Evolutionary conservation across 306 rosid species (phyloP).

Genomic region (Mimosa pudica): DNA sequence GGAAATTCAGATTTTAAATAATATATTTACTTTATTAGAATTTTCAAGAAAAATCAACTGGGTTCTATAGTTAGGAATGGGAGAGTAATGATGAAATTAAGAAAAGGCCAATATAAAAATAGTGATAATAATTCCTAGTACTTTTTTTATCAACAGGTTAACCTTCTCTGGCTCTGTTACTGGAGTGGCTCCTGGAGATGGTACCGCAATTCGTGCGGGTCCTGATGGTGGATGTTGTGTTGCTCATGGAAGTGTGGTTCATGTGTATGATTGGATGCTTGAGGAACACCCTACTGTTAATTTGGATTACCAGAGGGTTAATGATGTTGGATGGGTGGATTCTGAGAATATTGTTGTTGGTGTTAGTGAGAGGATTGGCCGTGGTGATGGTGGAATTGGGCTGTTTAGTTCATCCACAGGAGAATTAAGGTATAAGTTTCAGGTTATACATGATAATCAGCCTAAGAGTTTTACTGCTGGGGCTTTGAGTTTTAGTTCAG

Average conservation of each 20-base stretch:
- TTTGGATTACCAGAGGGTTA: slow-evolving; percentile 79
- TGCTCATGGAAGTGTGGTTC: slow-evolving; percentile 89
- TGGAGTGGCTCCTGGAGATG: slow-evolving; percentile 91
- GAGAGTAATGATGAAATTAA: too few relatives aligned
- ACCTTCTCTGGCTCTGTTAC: slow-evolving; percentile 51
- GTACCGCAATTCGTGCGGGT: slow-evolving; percentile 89
- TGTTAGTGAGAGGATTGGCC: slow-evolving; percentile 73
- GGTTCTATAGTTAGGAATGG: too few relatives aligned
- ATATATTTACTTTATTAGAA: too few relatives aligned
- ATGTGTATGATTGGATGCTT: slow-evolving; percentile 92
- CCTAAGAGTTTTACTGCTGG: slow-evolving; percentile 89
- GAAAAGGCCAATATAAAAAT: too few relatives aligned
- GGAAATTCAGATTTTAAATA: too few relatives aligned
- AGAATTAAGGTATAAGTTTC: slow-evolving; percentile 73
- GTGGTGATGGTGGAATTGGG: slow-evolving; percentile 92
- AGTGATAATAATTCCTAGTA: too few relatives aligned
- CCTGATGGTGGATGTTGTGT: slow-evolving; percentile 95
- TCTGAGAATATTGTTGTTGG: slow-evolving; percentile 61
- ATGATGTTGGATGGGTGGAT: slow-evolving; percentile 88
- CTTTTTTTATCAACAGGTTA: slow-evolving; percentile 19
- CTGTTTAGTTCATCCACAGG: slow-evolving; percentile 68
- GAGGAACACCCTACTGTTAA: slow-evolving; percentile 77
- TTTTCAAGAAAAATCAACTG: too few relatives aligned
- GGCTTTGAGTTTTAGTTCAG: slow-evolving; percentile 78
- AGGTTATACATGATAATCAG: slow-evolving; percentile 74